A percentile compares a stretch with the other conserved stretches of the same genome.
Evolutionary conservation across 2,329 filamentous ascomycete species (phyloP).

Genomic region (Aulographum hederae): DNA sequence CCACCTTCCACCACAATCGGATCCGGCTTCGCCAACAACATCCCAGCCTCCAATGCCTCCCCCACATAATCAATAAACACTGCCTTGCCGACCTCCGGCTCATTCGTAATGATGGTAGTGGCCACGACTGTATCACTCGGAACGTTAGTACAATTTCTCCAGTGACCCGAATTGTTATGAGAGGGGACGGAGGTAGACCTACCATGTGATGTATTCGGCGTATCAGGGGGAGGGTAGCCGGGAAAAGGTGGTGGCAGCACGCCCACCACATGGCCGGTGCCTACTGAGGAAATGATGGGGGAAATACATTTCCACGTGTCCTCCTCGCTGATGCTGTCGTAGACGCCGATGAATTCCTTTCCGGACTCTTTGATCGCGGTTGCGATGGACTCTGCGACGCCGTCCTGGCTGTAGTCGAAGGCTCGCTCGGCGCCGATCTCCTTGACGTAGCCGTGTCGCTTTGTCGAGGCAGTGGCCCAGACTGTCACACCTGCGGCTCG

Average conservation of each 20-base stretch:
- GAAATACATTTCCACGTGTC: too few relatives aligned
- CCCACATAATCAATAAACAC: constrained; percentile 7
- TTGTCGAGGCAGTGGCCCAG: constrained; percentile 17
- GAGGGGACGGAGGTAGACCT: too few relatives aligned
- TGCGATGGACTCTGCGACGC: background rate
- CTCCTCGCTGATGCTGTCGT: too few relatives aligned
- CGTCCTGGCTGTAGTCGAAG: constrained; percentile 11
- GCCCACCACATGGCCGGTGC: too few relatives aligned
- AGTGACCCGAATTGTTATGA: too few relatives aligned
- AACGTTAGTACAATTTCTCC: too few relatives aligned
- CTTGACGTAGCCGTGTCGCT: constrained; percentile 13
- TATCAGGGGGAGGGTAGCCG: too few relatives aligned
- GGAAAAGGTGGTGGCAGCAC: too few relatives aligned
- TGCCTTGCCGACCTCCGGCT: constrained; percentile 3
- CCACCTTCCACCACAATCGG: constrained; percentile 11
- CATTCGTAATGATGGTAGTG: background rate
- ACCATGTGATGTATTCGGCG: too few relatives aligned
- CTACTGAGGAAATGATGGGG: too few relatives aligned
- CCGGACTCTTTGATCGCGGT: background rate
- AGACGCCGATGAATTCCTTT: too few relatives aligned
- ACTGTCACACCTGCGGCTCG: constrained; percentile 22
- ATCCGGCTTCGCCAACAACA: constrained; percentile 6
- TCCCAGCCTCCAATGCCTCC: constrained; percentile 6
- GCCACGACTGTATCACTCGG: too few relatives aligned
- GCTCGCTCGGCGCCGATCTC: constrained; percentile 13